Conservation (phyloP, 1,139 yeast species). For the Saccharomyces pastorianus region DNA sequence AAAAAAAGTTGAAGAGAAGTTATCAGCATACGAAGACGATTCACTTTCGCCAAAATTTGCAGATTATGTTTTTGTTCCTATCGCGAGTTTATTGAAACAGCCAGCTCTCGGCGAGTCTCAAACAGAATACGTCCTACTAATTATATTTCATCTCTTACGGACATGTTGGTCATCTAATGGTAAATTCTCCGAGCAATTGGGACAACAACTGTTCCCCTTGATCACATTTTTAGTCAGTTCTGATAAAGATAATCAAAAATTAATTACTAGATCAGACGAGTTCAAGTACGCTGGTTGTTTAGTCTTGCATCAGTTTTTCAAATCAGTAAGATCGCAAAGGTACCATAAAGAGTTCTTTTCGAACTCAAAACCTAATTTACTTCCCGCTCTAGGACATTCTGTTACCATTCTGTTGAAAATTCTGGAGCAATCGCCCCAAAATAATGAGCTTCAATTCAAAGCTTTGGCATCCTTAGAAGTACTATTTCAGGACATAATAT, state of each 20-base stretch:
- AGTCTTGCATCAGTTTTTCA: constrained; percentile 26
- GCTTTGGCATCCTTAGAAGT: constrained; percentile 34
- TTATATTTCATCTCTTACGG: constrained; percentile 36
- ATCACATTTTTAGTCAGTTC: constrained; percentile 38
- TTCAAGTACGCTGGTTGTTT: constrained; percentile 38
- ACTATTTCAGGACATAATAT: constrained; percentile 32
- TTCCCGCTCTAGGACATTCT: constrained; percentile 43
- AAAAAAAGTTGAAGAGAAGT: constrained; percentile 25
- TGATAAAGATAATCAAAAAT: constrained; percentile 15
- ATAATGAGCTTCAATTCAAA: constrained; percentile 31
- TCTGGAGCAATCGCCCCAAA: constrained; percentile 22
- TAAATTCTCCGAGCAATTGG: constrained; percentile 35
- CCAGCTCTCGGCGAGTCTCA: constrained; percentile 38
- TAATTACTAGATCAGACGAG: constrained; percentile 32
- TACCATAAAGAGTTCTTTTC: constrained; percentile 33
- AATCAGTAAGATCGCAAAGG: constrained; percentile 17
- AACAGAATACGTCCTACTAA: constrained; percentile 37
- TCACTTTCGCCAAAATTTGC: constrained; percentile 39
- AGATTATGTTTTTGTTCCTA: constrained; percentile 56
- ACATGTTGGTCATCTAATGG: constrained; percentile 42
- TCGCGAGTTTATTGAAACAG: constrained; percentile 43
- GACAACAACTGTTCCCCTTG: constrained; percentile 45
- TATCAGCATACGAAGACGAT: constrained; percentile 16
- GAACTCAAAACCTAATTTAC: constrained; percentile 17
- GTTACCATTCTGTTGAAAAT: constrained; percentile 40